Base-by-base conservation (phyloP, 768 basidiomycete species). In the Lentinula guzmanii region DNA sequence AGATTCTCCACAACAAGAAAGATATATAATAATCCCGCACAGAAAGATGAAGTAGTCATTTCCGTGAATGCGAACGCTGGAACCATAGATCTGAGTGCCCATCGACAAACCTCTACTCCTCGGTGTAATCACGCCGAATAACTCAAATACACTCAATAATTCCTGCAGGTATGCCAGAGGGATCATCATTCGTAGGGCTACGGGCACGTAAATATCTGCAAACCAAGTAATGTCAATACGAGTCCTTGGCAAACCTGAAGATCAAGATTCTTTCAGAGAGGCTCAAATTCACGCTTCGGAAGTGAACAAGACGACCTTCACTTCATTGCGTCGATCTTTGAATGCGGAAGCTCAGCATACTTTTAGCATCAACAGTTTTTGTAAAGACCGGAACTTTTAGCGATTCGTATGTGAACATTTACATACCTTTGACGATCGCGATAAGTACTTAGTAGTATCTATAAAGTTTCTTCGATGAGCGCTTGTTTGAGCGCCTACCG, bases 61-160 rank as follows among this genome's bases (percentile, higher is more conserved):
- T 67, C 84, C 16, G 75, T 83, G 6, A 83, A 85, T 65, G 81
- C 80, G 21, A 83, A 83, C 10, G 79, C 80, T 21, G 74, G 75
- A 79, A 79, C 76, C 5, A 68, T 77, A 5, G 78, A 78, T 55
- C 37, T 78, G 50, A 82, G 80, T 65, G 77, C 72, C 57, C 78
- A 70, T 70, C 65, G 68, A 70, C 8, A 69, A 64, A 70, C 64
- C 1, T 24, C 24, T 24, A 24, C 24, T 24, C 1, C 24, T 24
- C 24, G 1, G 1, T 2, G 24, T 24, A 24, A 24, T 24, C 24
- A 24, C 24, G 24, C 24, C n/a, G n/a, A n/a, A n/a, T n/a, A n/a
- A n/a, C 24, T 24, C 24, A 24, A 1, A 24, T 24, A 24, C 24
- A 13, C n/a, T n/a, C n/a, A 16, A 28, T 21, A 33, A 35, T 16